Conservation (phyloP, 2,329 filamentous ascomycete species). For the Fusarium beomiforme region DNA sequence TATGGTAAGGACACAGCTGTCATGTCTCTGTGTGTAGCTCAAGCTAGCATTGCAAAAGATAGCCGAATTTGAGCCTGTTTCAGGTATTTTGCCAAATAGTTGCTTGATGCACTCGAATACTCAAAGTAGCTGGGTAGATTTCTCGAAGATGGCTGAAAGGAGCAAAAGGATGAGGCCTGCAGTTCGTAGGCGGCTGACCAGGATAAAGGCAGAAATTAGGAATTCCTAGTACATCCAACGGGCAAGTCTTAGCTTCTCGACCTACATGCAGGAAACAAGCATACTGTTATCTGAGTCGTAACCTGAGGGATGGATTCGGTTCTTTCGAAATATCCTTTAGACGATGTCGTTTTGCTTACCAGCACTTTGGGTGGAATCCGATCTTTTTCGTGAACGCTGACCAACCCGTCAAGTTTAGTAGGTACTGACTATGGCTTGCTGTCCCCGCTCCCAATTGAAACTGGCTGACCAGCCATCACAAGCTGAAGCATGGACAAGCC, state of each 20-base stretch:
- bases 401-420: not conserved
- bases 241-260: not conserved
- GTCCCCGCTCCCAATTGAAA: not conserved
- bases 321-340: not conserved
- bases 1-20: conserved; percentile 40
- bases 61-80: conserved; percentile 17
- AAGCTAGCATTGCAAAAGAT: conserved; percentile 39
- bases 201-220: conserved; percentile 41
- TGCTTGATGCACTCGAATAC: not conserved
- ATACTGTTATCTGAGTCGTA: not conserved
- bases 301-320: not conserved
- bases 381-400: not conserved
- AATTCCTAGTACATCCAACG: conserved; percentile 29
- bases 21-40: conserved; percentile 37
- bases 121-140: not conserved
- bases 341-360: not conserved
- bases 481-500: not conserved
- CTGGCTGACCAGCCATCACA: not conserved
- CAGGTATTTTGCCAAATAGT: not conserved
- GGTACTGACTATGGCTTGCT: not conserved
- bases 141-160: conserved; percentile 9
- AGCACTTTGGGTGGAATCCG: not conserved
- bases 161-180: conserved; percentile 22
- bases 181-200: conserved; percentile 41
- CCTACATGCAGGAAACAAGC: not conserved